Conservation (phyloP, 345 rosid species). For the Nasturtium officinale region DNA sequence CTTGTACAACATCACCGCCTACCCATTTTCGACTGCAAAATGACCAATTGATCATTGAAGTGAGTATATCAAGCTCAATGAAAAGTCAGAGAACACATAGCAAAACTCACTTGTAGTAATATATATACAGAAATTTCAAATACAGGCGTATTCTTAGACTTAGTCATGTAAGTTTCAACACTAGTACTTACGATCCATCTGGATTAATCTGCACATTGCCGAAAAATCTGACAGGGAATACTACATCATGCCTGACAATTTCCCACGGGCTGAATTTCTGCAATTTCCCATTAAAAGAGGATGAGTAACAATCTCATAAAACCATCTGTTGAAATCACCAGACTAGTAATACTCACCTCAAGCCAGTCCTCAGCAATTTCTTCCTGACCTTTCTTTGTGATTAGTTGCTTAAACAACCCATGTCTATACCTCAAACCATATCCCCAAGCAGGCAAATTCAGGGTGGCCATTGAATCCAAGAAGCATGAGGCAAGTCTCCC, state of each 20-base stretch:
- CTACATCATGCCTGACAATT: conserved; percentile 88
- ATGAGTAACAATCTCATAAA: conserved; percentile 23
- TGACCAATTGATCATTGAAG: conserved; percentile 26
- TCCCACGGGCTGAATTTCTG: conserved; percentile 99
- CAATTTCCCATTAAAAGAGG: conserved; percentile 44
- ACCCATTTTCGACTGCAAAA: conserved; percentile 78
- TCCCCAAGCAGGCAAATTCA: conserved; percentile 98
- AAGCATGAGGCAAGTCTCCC: conserved; percentile 98
- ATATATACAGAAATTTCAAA: not conserved
- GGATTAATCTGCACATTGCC: conserved; percentile 75
- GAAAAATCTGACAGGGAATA: conserved; percentile 85
- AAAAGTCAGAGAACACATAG: conserved; percentile 1
- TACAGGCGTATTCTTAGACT: not conserved
- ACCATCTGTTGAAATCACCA: conserved; percentile 19
- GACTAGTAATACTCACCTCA: conserved; percentile 57
- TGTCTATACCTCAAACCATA: conserved; percentile 94
- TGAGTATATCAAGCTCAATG: conserved; percentile 16
- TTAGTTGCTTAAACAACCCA: conserved; percentile 87
- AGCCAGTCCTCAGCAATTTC: conserved; percentile 99
- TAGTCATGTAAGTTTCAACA: conserved; percentile 26
- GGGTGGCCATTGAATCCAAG: conserved; percentile 94
- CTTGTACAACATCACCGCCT: conserved; percentile 85
- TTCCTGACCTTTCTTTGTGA: conserved; percentile 88
- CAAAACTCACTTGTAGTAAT: not conserved
- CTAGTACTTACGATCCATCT: conserved; percentile 76